Evolutionary conservation across 441 rosid genomes (phyloP).

Genomic region (Geranium incanum): DNA sequence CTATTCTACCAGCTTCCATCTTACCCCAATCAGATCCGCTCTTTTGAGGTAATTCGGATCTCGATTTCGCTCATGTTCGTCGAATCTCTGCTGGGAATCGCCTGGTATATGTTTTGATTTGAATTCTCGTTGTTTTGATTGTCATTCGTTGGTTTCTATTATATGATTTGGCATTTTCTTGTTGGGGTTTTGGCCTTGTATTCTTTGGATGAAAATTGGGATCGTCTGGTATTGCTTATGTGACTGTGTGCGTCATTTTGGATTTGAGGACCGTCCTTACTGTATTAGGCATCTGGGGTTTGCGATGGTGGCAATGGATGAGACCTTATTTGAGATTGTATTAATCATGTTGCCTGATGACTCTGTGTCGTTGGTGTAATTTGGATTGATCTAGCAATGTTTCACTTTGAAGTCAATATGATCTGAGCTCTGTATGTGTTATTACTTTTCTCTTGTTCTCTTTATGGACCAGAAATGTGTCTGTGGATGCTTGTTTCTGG

Average conservation of each 20-base stretch:
- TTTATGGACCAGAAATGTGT: too few species aligned
- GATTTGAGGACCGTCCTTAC: neutral
- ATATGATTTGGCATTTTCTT: neutral
- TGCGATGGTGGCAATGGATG: neutral
- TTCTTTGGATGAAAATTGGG: neutral
- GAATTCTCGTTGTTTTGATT: neutral
- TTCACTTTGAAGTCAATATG: too few species aligned
- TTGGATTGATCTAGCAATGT: neutral
- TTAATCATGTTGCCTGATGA: neutral
- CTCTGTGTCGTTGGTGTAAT: neutral
- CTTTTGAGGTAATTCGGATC: neutral
- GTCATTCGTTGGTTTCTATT: neutral
- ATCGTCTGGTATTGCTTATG: neutral
- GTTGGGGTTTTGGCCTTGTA: neutral
- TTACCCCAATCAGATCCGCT: neutral
- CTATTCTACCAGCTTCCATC: neutral
- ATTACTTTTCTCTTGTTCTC: neutral
- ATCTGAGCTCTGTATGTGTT: neutral
- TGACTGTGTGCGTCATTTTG: neutral
- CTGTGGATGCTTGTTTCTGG: neutral
- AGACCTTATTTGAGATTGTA: constrained; percentile 1
- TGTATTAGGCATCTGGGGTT: neutral
- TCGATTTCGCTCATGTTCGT: neutral
- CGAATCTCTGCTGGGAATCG: neutral
- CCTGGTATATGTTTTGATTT: neutral